Evolutionary conservation across 345 rosid genomes (phyloP), one percentile per base, ranked within the genome.

Genomic region (Populus deltoides): DNA sequence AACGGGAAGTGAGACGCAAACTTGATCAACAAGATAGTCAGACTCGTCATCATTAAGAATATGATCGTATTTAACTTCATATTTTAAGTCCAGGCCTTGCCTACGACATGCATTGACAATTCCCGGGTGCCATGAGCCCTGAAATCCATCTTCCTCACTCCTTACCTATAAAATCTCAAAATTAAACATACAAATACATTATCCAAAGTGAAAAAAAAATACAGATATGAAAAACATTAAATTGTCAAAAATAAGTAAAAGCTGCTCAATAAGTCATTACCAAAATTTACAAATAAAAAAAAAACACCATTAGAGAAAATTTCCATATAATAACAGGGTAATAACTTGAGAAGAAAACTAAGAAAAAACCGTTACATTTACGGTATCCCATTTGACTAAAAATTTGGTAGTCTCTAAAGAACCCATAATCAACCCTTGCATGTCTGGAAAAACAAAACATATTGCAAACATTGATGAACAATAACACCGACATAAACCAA

Each of bases 91-190:
- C 71, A 77, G 80, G n/a, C 27, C 45, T 38, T 72, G 57, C 41
- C 33, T 79, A 3, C 73, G 66, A 2, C 76, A 73, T 63, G 77
- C 78, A 79, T 79, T 71, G 17, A 94, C 87, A 43, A 81, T 85
- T 75, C 89, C 97, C 17, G 73, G 57, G 68, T 92, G 89, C 98
- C 97, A 94, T 38, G 97, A 91, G 27, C 97, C 97, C n/a, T 51
- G 73, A 83, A 90, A 92, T 31, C 97, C 97, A n/a, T 90, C 92
- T 35, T 92, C 97, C 43, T 79, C 79, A 36, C 97, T 91, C 73
- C 90, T 84, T 70, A 92, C 92, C 98, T 92, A 74, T 69, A 71
- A 77, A 59, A 24, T 70, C 59, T 17, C 41, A 62, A 22, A 8
- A 22, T 45, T 59, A 17, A 78, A 20, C 73, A 66, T 29, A 39